Conservation (phyloP, 371 early-diverging fungal species). For the Dinochytrium kinnereticum region DNA sequence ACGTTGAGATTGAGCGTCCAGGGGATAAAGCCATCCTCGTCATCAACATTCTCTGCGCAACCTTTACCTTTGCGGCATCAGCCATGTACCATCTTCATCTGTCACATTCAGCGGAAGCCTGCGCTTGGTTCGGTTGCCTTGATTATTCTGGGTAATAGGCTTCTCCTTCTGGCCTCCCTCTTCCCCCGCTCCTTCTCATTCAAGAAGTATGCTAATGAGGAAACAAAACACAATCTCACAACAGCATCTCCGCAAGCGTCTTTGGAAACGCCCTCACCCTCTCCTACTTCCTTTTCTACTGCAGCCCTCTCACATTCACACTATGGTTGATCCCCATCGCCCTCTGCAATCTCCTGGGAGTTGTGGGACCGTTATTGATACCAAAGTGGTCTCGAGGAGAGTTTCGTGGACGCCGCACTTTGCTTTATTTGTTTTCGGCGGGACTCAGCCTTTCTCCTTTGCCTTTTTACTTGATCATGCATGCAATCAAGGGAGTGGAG, state of each 20-base stretch:
- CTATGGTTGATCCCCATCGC: constrained; percentile 24
- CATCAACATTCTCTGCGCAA: constrained; percentile 7
- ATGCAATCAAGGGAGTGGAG: constrained; percentile 4
- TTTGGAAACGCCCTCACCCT: constrained; percentile 25
- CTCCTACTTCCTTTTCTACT: constrained; percentile 28
- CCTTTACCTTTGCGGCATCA: constrained; percentile 28
- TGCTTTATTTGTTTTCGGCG: constrained; percentile 15
- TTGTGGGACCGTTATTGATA: constrained; percentile 36
- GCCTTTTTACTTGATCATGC: not conserved
- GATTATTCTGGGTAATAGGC: constrained; percentile 36
- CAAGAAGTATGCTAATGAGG: not conserved
- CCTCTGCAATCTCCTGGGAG: constrained; percentile 31
- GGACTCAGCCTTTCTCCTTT: constrained; percentile 2
- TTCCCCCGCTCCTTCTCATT: not conserved
- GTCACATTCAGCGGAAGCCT: constrained; percentile 28
- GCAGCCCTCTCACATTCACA: constrained; percentile 16
- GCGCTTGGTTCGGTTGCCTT: constrained; percentile 33
- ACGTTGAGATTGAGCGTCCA: constrained; percentile 3
- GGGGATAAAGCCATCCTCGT: constrained; percentile 19
- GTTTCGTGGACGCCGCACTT: not conserved
- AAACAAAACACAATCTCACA: not conserved
- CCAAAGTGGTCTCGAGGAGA: constrained; percentile 3
- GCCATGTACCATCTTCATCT: constrained; percentile 42
- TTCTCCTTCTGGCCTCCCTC: not conserved
- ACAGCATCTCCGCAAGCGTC: constrained; percentile 39